Base-by-base conservation (phyloP, 2,329 filamentous ascomycete genomes). In the Alternaria hordeiaustralica region DNA sequence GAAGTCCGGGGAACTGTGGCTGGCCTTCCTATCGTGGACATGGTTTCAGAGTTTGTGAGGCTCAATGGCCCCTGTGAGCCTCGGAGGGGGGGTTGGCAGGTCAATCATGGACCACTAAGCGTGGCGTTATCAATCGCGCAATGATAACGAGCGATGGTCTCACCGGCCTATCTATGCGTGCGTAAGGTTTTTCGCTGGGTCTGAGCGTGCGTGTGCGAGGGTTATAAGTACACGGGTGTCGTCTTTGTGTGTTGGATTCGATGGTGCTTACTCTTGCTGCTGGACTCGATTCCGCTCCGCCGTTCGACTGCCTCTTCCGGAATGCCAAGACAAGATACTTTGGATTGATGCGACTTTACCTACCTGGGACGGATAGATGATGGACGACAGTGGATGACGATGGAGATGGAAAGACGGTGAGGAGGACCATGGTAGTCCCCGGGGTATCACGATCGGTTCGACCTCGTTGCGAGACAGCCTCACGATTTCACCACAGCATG, bases 101-200 rank as follows among this genome's bases (percentile, higher is more conserved):
- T 41, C 36, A 41, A 41, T 41, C 36, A 41, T 41, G 36, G 65
- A 64, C 70, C 69, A 65, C 70, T 71, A 75, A 65, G 68, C 54
- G 71, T 72, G 70, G 68, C 71, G 75, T 76, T 79, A 79, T 78
- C 77, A 75, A 75, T 75, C 61, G 71, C 71, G 72, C 72, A 72
- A 77, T 74, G 75, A 79, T 79, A 79, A 76, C 75, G 70, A 69
- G 72, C 66, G 64, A 75, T 74, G 69, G 73, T 71, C 67, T 73
- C 69, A 73, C 61, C 64, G 58, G 56, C 46, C 49, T 53, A 53
- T 53, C 49, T 25, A 53, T 53, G 49, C 49, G 49, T 12, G 36
- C n/a, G 36, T 41, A 41, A 18, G n/a, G 36, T 44, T 41, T 43
- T 28, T 54, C 44, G 20, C 44, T 47, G 20, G 18, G 36, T 55